These are phyloP conservation scores for Pseudevernia furfuracea DNA, from an alignment of 495 filamentous ascomycete genomes.

Conservation along the genomic window DNA sequence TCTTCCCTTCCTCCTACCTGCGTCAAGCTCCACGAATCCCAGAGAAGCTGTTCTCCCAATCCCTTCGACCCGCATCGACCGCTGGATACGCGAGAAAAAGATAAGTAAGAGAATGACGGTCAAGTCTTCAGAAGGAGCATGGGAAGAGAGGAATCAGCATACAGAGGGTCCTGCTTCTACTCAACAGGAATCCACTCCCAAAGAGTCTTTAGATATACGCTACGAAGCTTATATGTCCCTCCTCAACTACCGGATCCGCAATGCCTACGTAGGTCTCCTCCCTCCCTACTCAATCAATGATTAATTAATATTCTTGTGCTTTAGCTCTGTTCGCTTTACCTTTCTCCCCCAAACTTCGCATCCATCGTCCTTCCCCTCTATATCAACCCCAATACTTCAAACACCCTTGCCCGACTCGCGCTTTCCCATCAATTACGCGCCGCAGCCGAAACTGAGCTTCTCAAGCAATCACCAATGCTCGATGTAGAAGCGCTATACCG, in stretches of 20 bases:
- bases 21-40: slow-evolving; percentile 20
- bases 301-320: slow-evolving; percentile 1
- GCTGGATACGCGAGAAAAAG: slow-evolving; percentile 53
- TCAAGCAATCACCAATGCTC: slow-evolving; percentile 54
- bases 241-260: slow-evolving; percentile 71
- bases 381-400: slow-evolving; percentile 54
- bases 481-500: slow-evolving; percentile 56
- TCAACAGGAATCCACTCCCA: slow-evolving; percentile 37
- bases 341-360: slow-evolving; percentile 56
- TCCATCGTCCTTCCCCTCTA: slow-evolving; percentile 62
- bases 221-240: slow-evolving; percentile 76
- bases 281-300: not conserved
- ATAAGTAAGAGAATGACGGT: not conserved
- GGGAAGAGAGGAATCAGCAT: not conserved
- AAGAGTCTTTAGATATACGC: slow-evolving; percentile 48
- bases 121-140: not conserved
- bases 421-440: slow-evolving; percentile 58
- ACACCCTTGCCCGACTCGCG: slow-evolving; percentile 50
- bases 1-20: slow-evolving; percentile 79
- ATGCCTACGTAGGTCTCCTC: slow-evolving; percentile 62
- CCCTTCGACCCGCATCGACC: slow-evolving; percentile 57
- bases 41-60: slow-evolving; percentile 37
- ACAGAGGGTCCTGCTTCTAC: not conserved
- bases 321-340: slow-evolving; percentile 73
- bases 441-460: slow-evolving; percentile 65